Base-by-base conservation (phyloP, 2,329 filamentous ascomycete genomes). In the Cladophialophora exuberans region DNA sequence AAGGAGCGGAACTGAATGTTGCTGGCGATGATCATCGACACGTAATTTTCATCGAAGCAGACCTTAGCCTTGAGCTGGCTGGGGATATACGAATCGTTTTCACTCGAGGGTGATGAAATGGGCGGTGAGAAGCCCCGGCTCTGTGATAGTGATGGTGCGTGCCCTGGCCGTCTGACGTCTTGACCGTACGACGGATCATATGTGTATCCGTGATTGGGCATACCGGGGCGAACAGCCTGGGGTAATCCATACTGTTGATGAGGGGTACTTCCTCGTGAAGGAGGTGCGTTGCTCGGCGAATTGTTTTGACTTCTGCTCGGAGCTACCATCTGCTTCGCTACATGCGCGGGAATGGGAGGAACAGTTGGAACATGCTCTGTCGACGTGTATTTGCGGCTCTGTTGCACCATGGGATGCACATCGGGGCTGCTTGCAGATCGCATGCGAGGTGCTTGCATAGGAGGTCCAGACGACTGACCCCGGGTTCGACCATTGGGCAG, bases 31-130 rank as follows among this genome's bases (percentile, higher is more conserved):
- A 99, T 93, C n/a, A 99, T 81, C 1, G 93, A 97, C 56, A 97
- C 88, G 64, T 95, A 95, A 68, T 92, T 94, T 42, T 88, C 88
- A 41, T 94, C 90, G 68, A 90, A 95, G 67, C 93, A 93, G 54
- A 99, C 91, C 70, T 95, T 96, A 46, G 97, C 92, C 74, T 97
- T 97, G 47, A 99, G 81, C 68, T 97, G 94, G 6, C 89, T 91
- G 67, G 70, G 80, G 67, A 80, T 79, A 53, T 65, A 76, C 71
- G 76, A 64, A 68, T 81, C 57, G 66, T 70, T 43, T 22, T 61
- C 55, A 31, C 42, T 52, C 30, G 55, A 54, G 28, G 65, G 46
- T 38, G 55, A 42, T 41, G 56, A 44, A 7, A 59, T 33, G 7
- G 68, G 52, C 59, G 54, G 51, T 66, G 71, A 48, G 66, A 69